Evolutionary conservation across 768 basidiomycete species (phyloP).

Genomic region (Candolleomyces eurysporus): DNA sequence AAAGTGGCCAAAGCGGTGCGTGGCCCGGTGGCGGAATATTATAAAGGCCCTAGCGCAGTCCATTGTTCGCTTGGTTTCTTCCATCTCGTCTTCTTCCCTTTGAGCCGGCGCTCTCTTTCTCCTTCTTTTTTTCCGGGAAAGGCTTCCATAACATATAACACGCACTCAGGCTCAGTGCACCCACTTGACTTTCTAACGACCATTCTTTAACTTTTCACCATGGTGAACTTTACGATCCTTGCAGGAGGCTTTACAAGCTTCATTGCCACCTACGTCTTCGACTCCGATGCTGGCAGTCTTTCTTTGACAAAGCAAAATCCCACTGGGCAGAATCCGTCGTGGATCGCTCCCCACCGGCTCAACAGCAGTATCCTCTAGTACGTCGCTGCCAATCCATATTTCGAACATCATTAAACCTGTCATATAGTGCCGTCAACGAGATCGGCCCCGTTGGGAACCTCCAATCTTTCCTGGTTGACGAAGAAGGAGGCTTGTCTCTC

Average conservation of each 20-base stretch:
- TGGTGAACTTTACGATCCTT: slow-evolving; percentile 69
- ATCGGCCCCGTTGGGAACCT: slow-evolving; percentile 37
- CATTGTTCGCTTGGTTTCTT: neutral
- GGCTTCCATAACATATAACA: neutral
- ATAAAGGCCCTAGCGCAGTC: neutral
- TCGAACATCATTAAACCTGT: neutral
- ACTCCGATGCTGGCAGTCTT: slow-evolving; percentile 9
- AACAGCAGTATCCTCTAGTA: slow-evolving; percentile 64
- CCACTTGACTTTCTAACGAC: neutral
- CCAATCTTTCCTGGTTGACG: slow-evolving; percentile 54
- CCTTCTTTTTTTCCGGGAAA: neutral
- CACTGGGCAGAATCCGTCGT: slow-evolving; percentile 54
- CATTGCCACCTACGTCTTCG: slow-evolving; percentile 62
- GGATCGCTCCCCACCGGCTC: slow-evolving; percentile 57
- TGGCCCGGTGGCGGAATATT: neutral
- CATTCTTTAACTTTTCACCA: slow-evolving; percentile 20
- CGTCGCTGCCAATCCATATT: slow-evolving; percentile 18
- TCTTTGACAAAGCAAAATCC: slow-evolving; percentile 42
- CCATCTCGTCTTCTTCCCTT: slow-evolving; percentile 1
- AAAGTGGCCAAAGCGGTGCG: neutral
- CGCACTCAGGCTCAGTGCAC: slow-evolving; percentile 6
- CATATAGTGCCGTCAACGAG: slow-evolving; percentile 60
- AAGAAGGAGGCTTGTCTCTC: slow-evolving; percentile 39
- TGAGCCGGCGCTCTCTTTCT: slow-evolving; percentile 5
- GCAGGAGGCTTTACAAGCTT: slow-evolving; percentile 66